Evolutionary conservation across 2,329 filamentous ascomycete genomes (phyloP), one percentile per base, ranked within the genome.

Genomic region (Sporothrix pseudoabietina): DNA sequence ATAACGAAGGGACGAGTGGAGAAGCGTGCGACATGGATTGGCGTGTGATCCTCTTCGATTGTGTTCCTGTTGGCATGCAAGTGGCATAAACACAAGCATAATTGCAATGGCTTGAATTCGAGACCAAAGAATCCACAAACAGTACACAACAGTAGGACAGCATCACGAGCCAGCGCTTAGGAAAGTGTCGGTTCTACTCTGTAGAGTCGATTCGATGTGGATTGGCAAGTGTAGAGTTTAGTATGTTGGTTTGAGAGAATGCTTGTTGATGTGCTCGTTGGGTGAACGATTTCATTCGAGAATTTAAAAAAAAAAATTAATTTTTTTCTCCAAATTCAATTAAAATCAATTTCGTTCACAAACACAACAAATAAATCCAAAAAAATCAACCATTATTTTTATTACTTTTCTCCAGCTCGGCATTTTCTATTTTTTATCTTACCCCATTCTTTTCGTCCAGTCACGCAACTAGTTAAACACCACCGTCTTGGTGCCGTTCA

Each of bases 401-500:
- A 14, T 32, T 32, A 16, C 26, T 57, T 57, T 57, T 39, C 59
- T 39, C 59, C 4, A 41, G 4, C 32, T n/a, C 30, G 5, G 61
- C 2, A 5, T 14, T 26, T 41, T 65, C 26, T n/a, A n/a, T 32
- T 14, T 10, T 65, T 3, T 65, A 26, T 16, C 19, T 16, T 26
- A 19, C 26, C 10, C 57, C 9, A 63, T 41, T 16, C 32, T 63
- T 63, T 63, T 63, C 3, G 12, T 63, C 2, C 26, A 26, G 26
- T 26, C 26, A 26, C 26, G 26, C 26, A 26, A 26, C 52, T 55
- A 84, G 75, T 83, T 85, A 82, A 94, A 94, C 1, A 94, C 92
- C 35, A 94, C 91, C 44, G 92, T 95, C 87, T 94, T 94, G 76
- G 86, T 86, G 19, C 91, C 91, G 79, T 94, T 94, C 76, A 95